Base-by-base conservation (phyloP, 1,284 basidiomycete genomes). In the Tremellales sp. region DNA sequence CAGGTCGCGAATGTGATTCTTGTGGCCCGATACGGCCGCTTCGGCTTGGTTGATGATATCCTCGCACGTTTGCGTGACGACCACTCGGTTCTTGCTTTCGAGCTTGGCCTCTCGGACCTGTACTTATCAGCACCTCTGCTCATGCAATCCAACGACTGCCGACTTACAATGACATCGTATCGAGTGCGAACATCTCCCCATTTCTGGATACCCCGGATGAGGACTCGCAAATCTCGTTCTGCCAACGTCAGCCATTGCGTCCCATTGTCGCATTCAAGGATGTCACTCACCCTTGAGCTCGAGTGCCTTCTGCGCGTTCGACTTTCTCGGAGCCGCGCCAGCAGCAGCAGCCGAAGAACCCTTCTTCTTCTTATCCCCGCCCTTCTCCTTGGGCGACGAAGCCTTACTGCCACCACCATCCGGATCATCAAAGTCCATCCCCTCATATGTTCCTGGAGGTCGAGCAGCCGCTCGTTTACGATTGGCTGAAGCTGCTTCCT, bases 131-230 rank as follows among this genome's bases (percentile, higher is more conserved):
- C 35, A 24, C 13, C n/a, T 24, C 23, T 12, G 19, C 39, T 24
- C 5, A 36, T 5, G 6, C 13, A 13, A 36, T 13, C 29, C 10
- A 31, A 36, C 6, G 19, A n/a, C 49, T 15, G 6, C 8, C 19
- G 29, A 80, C 86, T 72, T 70, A 90, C 92, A 64, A 98, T 97
- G 49, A 86, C 80, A 51, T 97, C 91, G 74, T 94, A 97, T 42
- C 94, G 87, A 62, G 88, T 85, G 46, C 91, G 84, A 56, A 98
- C 90, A 72, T 98, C 94, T 25, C 96, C 96, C 92, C 94, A 98
- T 51, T 92, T 86, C 68, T 97, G 92, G 61, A 99, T 80, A 67
- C 91, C 94, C 57, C 94, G 84, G 56, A 97, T 90, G 37, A 99
- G 81, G 37, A 94, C 91, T 57, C 96, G 91, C 29, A 97, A 84